These are phyloP conservation scores for Talaromyces sp. DNA, from an alignment of 2,329 filamentous ascomycete genomes.

Conservation along the genomic window DNA sequence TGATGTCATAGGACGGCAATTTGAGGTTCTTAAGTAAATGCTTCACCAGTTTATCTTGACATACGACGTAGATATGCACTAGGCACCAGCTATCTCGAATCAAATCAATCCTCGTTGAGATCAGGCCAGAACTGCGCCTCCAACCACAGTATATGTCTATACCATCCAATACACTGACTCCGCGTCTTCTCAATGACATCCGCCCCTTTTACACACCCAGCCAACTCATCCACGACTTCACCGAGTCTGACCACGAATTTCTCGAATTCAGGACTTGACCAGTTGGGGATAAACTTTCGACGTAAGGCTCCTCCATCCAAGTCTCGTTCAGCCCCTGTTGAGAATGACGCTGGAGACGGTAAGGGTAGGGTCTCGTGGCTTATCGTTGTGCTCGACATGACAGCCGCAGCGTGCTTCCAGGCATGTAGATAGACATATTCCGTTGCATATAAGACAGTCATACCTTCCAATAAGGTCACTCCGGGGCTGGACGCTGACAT, in stretches of 20 bases:
- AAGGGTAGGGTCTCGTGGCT: slow-evolving; percentile 27
- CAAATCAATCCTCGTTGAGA: slow-evolving; percentile 23
- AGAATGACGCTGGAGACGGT: slow-evolving; percentile 18
- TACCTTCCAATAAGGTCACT: slow-evolving; percentile 61
- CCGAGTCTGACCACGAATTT: slow-evolving; percentile 59
- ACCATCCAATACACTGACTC: slow-evolving; percentile 50
- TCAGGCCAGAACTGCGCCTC: slow-evolving; percentile 62
- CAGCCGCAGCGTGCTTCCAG: slow-evolving; percentile 49
- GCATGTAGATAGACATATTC: slow-evolving; percentile 64
- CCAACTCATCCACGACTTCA: slow-evolving; percentile 56
- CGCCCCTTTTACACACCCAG: slow-evolving; percentile 40
- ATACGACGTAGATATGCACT: background rate
- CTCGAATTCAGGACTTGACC: slow-evolving; percentile 62
- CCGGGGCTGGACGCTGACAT: slow-evolving; percentile 55
- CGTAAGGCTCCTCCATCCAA: slow-evolving; percentile 64
- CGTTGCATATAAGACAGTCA: slow-evolving; percentile 75
- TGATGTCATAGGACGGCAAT: background rate
- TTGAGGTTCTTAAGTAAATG: background rate
- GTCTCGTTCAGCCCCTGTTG: slow-evolving; percentile 41
- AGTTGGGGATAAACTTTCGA: slow-evolving; percentile 66
- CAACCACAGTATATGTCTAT: slow-evolving; percentile 51
- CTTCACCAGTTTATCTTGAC: background rate
- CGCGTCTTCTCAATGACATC: slow-evolving; percentile 41
- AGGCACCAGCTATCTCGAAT: background rate
- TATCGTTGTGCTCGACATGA: slow-evolving; percentile 33